phyloP scores from a whole-genome alignment of 2,329 filamentous ascomycete species.

The Colletotrichum magnum region DNA sequence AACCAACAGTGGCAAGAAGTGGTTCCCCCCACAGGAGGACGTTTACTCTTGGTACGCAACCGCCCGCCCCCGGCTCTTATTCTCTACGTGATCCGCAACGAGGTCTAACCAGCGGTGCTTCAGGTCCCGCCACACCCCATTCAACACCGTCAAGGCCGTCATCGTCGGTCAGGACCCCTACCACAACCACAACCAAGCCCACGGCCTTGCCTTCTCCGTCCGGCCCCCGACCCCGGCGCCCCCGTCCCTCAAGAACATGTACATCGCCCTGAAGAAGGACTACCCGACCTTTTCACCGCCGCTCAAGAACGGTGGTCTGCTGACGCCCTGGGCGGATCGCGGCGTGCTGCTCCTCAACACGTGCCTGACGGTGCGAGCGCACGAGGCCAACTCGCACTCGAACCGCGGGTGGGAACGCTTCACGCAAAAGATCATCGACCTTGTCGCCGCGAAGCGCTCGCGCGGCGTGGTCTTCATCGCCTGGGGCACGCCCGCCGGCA shows the following conservation, averaged over 20 bases:
- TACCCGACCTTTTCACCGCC: slow-evolving; percentile 85
- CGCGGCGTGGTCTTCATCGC: slow-evolving; percentile 94
- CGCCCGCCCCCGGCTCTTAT: not conserved
- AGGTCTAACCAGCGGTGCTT: slow-evolving; percentile 41
- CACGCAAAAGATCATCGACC: slow-evolving; percentile 92
- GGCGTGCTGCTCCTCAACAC: slow-evolving; percentile 96
- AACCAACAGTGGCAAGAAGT: slow-evolving; percentile 78
- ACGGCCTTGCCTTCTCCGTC: slow-evolving; percentile 96
- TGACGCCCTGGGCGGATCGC: slow-evolving; percentile 94
- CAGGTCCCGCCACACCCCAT: slow-evolving; percentile 94
- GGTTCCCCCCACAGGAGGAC: slow-evolving; percentile 90
- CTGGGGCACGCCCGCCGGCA: slow-evolving; percentile 89
- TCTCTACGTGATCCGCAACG: not conserved
- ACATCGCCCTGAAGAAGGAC: slow-evolving; percentile 87
- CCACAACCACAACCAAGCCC: slow-evolving; percentile 95
- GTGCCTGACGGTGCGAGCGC: slow-evolving; percentile 91
- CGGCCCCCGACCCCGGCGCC: slow-evolving; percentile 89
- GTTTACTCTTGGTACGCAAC: slow-evolving; percentile 89
- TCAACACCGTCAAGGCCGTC: slow-evolving; percentile 90
- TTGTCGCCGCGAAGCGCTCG: slow-evolving; percentile 82
- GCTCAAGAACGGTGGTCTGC: slow-evolving; percentile 82
- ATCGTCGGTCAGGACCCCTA: slow-evolving; percentile 98
- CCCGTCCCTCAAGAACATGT: slow-evolving; percentile 94
- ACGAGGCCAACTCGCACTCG: slow-evolving; percentile 88
- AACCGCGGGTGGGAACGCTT: slow-evolving; percentile 93